Base-by-base conservation (phyloP, 345 rosid species). In the Eucalyptus virginea region DNA sequence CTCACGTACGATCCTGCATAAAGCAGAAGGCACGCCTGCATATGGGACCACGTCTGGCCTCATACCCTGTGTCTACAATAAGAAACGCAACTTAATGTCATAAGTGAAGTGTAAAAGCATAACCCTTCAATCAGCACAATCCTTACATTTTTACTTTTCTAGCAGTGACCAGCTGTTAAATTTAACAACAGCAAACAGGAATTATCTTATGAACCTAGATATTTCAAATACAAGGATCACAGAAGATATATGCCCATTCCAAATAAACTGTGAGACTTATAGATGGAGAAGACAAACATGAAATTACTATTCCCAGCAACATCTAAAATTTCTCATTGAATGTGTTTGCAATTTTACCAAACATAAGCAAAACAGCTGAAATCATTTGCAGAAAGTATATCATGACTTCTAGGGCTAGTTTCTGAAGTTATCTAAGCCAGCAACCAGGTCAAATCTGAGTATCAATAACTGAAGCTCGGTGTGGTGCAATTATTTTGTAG, bases 1-100 rank as follows among this genome's bases (percentile, higher is more conserved):
- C 92, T 98, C 99, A 51, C 88, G 92, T 21, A 93, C 88, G 88
- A 98, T 98, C 92, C 99, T 96, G 88, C 90, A 93, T 87, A 98
- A 93, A 89, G 99, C 99, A 86, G 99, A 95, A 91, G 93, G 87
- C 67, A 96, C 91, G 42, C 98, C 93, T 90, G 94, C 95, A 88
- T 98, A 98, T 32, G 99, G 99, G 90, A 98, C 95, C 90, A 98
- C 92, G 8, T 83, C 93, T 24, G 90, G 89, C 90, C 93, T 92
- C 94, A 94, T 94, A 88, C 94, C 93, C 89, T 94, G 95, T 54
- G 92, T 91, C 92, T 91, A 48, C 56, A 88, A 81, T 65, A 88
- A 90, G 81, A 51, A 89, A 58, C 42, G 2, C 45, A 77, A 77
- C 28, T 65, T 77, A 77, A 77, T 77, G 28, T 21, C 28, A 5